Base-by-base conservation (phyloP, 495 filamentous ascomycete species). In the Neurospora discreta region DNA sequence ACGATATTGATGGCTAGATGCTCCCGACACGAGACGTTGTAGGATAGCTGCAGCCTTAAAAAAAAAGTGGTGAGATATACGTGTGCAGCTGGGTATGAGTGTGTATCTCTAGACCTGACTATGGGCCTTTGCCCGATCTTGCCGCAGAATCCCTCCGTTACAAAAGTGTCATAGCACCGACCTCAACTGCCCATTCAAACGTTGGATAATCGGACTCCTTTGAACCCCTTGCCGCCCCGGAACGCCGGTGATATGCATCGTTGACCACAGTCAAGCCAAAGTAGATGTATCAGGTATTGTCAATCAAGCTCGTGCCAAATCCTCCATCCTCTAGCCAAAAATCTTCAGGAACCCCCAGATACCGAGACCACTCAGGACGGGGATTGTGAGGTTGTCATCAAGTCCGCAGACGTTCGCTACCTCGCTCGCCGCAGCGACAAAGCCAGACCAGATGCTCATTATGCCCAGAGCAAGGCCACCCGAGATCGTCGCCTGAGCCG, bases 301-400 rank as follows among this genome's bases (percentile, higher is more conserved):
- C 69, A 30, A 70, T 20, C 67, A 69, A 44, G n/a, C 33, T 26
- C 18, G 26, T 33, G 30, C 33, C 23, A 39, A 65, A 33, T 16
- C 5, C 23, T 23, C 70, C n/a, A 39, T 38, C 42, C 60, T 67
- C 75, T 84, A 91, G 39, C 93, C 92, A 86, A 98, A 98, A 52
- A 94, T 78, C 84, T 94, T 98, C 78, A 98, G 83, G 79, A 99
- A 96, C 0, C 92, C 93, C 92, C 92, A 97, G 68, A 99, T 89
- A 10, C 95, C 95, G 18, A 96, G 78, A 16, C 93, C 93, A 78
- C 93, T 97, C 69, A 99, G 82, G 44, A 97, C 89, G 15, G 95
- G 95, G 80, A 99, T 99, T 42, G 95, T 97, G 72, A 98, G 84
- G 81, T 99, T 99, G 83, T 99, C 95, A 78, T 99, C 95, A 92